A percentile compares a stretch with the other conserved stretches of the same genome.
Conservation (phyloP, 371 early-diverging fungal species). For the Rhizopus sp. region DNA sequence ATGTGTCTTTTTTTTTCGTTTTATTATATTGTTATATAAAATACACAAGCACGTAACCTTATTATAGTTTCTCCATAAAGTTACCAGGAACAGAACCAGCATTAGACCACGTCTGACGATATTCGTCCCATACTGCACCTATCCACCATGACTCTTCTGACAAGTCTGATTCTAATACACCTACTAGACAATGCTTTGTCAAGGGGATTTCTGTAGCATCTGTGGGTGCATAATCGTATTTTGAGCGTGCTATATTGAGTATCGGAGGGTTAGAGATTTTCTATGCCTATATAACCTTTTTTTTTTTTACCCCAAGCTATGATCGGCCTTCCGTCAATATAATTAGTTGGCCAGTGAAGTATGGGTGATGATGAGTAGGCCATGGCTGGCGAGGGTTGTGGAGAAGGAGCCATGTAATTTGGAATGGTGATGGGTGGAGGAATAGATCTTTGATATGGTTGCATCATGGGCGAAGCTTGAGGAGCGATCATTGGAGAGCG, state of each 20-base stretch:
- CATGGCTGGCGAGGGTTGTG: conserved; percentile 22
- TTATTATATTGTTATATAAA: too few relatives aligned
- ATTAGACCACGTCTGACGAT: conserved; percentile 19
- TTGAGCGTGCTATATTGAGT: conserved; percentile 32
- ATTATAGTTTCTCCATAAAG: conserved; percentile 15
- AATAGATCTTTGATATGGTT: conserved; percentile 2
- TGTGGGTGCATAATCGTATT: conserved; percentile 35
- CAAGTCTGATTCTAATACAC: conserved; percentile 18
- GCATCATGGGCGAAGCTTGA: neutral
- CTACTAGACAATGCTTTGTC: conserved; percentile 18
- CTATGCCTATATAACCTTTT: neutral
- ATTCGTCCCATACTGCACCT: conserved; percentile 22
- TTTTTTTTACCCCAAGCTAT: conserved; percentile 42
- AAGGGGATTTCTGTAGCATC: conserved; percentile 38
- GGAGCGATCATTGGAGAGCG: conserved; percentile 17
- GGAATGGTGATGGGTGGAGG: conserved; percentile 24
- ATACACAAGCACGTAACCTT: neutral
- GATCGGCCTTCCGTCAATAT: conserved; percentile 39
- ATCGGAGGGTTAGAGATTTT: neutral
- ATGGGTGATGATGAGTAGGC: conserved; percentile 3
- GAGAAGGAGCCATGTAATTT: conserved; percentile 13
- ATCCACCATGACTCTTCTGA: conserved; percentile 23
- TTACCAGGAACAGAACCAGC: conserved; percentile 23
- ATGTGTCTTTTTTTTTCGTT: too few relatives aligned
- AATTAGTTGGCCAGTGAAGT: conserved; percentile 16